A percentile compares a stretch with the other conserved stretches of the same genome.
Evolutionary conservation across 495 filamentous ascomycete genomes (phyloP).

Genomic region (Chaetomium cochliodes): DNA sequence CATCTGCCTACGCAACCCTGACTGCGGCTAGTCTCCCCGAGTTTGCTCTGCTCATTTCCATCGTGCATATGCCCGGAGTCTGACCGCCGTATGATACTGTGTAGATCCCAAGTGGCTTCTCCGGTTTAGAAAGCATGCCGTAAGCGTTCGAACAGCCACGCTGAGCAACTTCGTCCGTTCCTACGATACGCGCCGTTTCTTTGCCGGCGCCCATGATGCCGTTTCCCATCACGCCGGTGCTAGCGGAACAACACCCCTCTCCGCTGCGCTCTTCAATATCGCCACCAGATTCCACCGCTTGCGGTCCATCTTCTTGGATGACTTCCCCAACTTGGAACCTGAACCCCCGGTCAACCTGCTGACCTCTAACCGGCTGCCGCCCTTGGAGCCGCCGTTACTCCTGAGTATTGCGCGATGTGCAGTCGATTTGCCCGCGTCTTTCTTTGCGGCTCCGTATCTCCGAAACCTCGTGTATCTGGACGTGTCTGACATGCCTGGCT

Average conservation of each 20-base stretch:
- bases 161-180: slow-evolving; percentile 31
- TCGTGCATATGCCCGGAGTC: not conserved
- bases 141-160: slow-evolving; percentile 22
- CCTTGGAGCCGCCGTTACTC: slow-evolving; percentile 26
- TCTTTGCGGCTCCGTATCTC: slow-evolving; percentile 36
- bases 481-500: slow-evolving; percentile 43
- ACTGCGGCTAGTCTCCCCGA: slow-evolving; percentile 36
- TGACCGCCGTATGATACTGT: slow-evolving; percentile 7
- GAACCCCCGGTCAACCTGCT: slow-evolving; percentile 21
- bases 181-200: slow-evolving; percentile 42
- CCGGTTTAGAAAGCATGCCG: slow-evolving; percentile 36
- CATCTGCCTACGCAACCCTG: slow-evolving; percentile 32
- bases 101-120: slow-evolving; percentile 44
- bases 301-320: slow-evolving; percentile 42
- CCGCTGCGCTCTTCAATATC: not conserved
- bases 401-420: slow-evolving; percentile 40
- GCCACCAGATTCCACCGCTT: slow-evolving; percentile 29
- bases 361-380: not conserved
- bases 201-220: slow-evolving; percentile 35
- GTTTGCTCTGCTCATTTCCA: not conserved
- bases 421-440: slow-evolving; percentile 32
- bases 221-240: slow-evolving; percentile 27
- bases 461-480: slow-evolving; percentile 45
- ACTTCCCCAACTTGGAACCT: slow-evolving; percentile 38
- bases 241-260: not conserved